phyloP scores from a whole-genome alignment of 139 green algal genomes.

The Chlamydomonas sp. region DNA sequence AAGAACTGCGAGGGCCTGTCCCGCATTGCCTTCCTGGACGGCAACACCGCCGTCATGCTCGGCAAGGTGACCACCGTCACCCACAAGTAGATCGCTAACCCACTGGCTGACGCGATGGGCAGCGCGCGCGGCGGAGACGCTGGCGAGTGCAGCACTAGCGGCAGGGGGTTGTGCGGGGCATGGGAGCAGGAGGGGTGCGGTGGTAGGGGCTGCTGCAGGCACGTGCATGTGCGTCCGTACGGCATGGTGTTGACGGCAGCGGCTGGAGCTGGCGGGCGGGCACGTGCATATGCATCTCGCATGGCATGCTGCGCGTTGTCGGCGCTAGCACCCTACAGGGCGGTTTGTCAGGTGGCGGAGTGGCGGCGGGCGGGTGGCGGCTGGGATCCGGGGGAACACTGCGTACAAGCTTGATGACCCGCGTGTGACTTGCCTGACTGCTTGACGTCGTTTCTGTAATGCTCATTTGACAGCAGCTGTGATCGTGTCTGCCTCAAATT shows the following conservation, averaged over 20 bases:
- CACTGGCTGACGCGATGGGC: too few species aligned
- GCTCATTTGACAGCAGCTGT: neutral
- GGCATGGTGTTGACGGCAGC: too few species aligned
- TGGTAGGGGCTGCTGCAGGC: too few species aligned
- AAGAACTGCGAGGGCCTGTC: constrained; percentile 94
- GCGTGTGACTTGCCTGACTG: neutral
- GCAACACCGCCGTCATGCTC: constrained; percentile 96
- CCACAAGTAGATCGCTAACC: constrained; percentile 78
- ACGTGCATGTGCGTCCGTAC: too few species aligned
- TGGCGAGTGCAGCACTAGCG: too few species aligned
- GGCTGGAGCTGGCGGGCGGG: too few species aligned
- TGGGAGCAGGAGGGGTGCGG: too few species aligned
- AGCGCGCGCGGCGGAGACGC: too few species aligned
- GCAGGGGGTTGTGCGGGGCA: too few species aligned
- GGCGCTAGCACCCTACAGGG: neutral
- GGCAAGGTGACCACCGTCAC: constrained; percentile 85
- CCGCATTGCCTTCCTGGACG: constrained; percentile 94
- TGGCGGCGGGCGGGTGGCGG: neutral
- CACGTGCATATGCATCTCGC: too few species aligned
- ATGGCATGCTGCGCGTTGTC: neutral
- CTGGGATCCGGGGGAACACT: constrained; percentile 16
- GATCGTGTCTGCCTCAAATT: too few species aligned
- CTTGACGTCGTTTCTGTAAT: neutral
- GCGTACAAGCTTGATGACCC: neutral
- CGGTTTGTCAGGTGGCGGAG: neutral